Evolutionary conservation across 805 yeast genomes (phyloP).

Genomic region (Zygosaccharomyces pseudorouxii): DNA sequence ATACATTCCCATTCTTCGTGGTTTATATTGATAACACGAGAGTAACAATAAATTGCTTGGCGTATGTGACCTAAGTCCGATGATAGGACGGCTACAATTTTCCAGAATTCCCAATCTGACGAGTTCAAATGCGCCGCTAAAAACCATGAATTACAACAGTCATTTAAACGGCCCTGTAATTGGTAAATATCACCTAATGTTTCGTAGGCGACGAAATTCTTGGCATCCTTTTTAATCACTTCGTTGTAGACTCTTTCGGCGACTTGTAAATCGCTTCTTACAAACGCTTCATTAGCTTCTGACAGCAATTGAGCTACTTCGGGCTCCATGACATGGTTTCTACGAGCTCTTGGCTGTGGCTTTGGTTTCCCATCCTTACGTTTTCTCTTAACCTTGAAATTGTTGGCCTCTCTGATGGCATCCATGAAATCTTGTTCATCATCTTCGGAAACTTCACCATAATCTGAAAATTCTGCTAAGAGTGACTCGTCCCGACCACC

Average conservation of each 20-base stretch:
- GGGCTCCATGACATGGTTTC: conserved; percentile 53
- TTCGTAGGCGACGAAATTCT: conserved; percentile 78
- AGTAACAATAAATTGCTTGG: conserved; percentile 77
- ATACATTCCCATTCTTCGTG: conserved; percentile 51
- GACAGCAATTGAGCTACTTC: conserved; percentile 65
- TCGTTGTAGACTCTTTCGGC: conserved; percentile 60
- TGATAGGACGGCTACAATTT: conserved; percentile 64
- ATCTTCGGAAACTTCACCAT: conserved; percentile 37
- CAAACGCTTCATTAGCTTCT: conserved; percentile 78
- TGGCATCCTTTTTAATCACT: conserved; percentile 73
- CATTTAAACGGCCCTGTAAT: conserved; percentile 58
- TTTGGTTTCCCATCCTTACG: conserved; percentile 35
- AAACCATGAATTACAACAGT: conserved; percentile 77
- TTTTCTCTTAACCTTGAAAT: conserved; percentile 48
- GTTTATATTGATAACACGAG: conserved; percentile 53
- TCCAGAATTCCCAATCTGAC: conserved; percentile 75
- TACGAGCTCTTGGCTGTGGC: conserved; percentile 20
- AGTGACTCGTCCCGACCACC: conserved; percentile 36
- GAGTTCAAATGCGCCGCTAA: conserved; percentile 75
- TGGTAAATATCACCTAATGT: conserved; percentile 81
- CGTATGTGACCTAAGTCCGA: conserved; percentile 60
- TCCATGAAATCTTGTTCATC: conserved; percentile 49
- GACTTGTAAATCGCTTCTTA: conserved; percentile 50
- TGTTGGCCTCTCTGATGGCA: conserved; percentile 63
- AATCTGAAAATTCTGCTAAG: conserved; percentile 36